Evolutionary conservation across 495 filamentous ascomycete species (phyloP).

Genomic region (Neurospora sp.): DNA sequence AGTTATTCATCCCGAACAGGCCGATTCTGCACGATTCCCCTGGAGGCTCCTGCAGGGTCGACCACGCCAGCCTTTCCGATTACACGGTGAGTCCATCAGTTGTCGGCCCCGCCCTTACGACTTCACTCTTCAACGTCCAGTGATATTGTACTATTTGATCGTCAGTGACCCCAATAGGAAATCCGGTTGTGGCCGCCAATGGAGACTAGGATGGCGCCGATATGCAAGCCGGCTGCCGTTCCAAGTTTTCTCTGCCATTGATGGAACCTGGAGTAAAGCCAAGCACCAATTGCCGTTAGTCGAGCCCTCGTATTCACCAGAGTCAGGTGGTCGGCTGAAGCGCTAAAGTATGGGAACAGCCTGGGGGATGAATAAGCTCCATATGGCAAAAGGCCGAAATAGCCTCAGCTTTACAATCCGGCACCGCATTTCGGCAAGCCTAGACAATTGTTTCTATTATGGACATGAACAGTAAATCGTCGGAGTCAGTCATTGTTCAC

Average conservation of each 20-base stretch:
- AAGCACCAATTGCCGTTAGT: background rate
- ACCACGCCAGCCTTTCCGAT: background rate
- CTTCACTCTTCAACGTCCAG: background rate
- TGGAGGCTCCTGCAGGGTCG: background rate
- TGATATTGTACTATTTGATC: background rate
- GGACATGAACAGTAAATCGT: background rate
- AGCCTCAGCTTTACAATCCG: background rate
- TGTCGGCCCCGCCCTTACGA: background rate
- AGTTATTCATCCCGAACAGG: background rate
- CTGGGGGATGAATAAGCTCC: background rate
- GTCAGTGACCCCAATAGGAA: background rate
- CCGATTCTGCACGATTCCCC: background rate
- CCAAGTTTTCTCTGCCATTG: background rate
- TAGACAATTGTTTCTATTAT: background rate
- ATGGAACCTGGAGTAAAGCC: background rate
- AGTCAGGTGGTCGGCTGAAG: background rate
- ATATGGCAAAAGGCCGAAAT: background rate
- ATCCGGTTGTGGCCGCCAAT: background rate
- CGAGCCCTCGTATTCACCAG: conserved; percentile 1
- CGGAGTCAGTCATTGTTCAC: background rate
- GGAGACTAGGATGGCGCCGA: background rate
- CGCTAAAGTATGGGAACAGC: background rate
- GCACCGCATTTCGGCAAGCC: background rate
- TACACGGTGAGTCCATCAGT: background rate
- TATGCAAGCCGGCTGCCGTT: background rate